A percentile compares a stretch with the other conserved stretches of the same genome.
These are phyloP conservation scores for Fusarium brachygibbosum DNA, from an alignment of 2,329 filamentous ascomycete genomes.

Conservation along the genomic window DNA sequence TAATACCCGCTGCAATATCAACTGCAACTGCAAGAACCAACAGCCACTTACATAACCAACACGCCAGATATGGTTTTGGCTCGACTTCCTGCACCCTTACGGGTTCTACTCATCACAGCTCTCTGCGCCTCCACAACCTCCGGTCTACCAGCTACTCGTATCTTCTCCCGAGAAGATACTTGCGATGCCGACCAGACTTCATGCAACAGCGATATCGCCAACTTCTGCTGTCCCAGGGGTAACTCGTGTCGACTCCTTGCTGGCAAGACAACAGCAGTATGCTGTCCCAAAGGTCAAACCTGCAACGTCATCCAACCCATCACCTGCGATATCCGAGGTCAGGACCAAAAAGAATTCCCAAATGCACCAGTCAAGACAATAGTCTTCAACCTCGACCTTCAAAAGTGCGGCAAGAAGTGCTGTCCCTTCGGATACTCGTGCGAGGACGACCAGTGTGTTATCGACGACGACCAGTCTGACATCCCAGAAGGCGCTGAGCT, in stretches of 20 bases:
- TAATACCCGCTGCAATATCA: slow-evolving; percentile 7
- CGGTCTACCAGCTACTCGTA: slow-evolving; percentile 55
- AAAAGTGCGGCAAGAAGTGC: slow-evolving; percentile 70
- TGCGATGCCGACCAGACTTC: slow-evolving; percentile 66
- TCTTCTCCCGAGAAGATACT: slow-evolving; percentile 61
- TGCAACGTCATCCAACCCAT: slow-evolving; percentile 68
- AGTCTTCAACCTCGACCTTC: slow-evolving; percentile 68
- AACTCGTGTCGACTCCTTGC: slow-evolving; percentile 72
- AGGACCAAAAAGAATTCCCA: slow-evolving; percentile 70
- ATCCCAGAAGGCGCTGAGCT: slow-evolving; percentile 52
- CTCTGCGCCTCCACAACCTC: slow-evolving; percentile 55
- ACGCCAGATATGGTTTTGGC: slow-evolving; percentile 36
- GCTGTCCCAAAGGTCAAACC: slow-evolving; percentile 71
- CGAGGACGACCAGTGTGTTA: slow-evolving; percentile 65
- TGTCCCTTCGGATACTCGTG: slow-evolving; percentile 82
- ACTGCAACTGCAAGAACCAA: slow-evolving; percentile 12
- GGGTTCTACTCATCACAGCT: slow-evolving; percentile 57
- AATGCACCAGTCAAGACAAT: slow-evolving; percentile 75
- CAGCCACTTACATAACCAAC: slow-evolving; percentile 6
- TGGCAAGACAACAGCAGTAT: slow-evolving; percentile 75
- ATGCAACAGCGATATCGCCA: slow-evolving; percentile 70
- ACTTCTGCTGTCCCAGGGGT: slow-evolving; percentile 74
- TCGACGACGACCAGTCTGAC: slow-evolving; percentile 64
- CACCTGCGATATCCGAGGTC: slow-evolving; percentile 55
- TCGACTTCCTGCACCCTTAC: slow-evolving; percentile 46